Base-by-base conservation (phyloP, 345 rosid species). In the Sonneratia alba region DNA sequence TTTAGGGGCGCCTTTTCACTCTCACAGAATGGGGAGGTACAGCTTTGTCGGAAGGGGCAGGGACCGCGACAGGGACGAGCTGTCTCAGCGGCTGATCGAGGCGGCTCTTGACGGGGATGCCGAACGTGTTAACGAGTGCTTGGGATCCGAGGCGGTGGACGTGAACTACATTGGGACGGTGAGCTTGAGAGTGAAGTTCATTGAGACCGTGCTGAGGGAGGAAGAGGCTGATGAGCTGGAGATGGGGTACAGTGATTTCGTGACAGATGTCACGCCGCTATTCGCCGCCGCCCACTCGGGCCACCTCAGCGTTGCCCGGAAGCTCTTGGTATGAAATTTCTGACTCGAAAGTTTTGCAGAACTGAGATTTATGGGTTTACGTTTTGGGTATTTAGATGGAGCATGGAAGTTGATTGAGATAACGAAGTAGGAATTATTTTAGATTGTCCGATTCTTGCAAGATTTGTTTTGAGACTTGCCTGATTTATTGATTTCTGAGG, bases 261-360 rank as follows among this genome's bases (percentile, higher is more conserved):
- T 81, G 48, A 81, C 82, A 24, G 82, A 81, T 55, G 80, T 81
- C 56, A 79, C 84, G 14, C 78, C 80, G 7, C 78, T 78, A 2
- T 81, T 78, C 63, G 82, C 82, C 21, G 80, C 82, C 55, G 74
- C 80, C 62, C 82, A 79, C 66, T 78, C 82, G 14, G 82, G 77
- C 67, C 82, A 72, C 38, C 64, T 79, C 27, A 73, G 74, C 22
- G 62, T 76, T 67, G 80, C 80, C 13, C 49, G 78, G 55, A 74
- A 74, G 74, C 76, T 81, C 63, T 72, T 76, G 84, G 84, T 81
- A 76, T 63, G 68, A 43, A 10, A 57, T 57, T 5, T 2, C 45
- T 5, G 11, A 10, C n/a, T 24, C 27, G 3, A 24, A 15, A 62
- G 1, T 13, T 62, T 48, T 16, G 18, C 72, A n/a, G 59, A 15